Evolutionary conservation across 805 yeast genomes (phyloP), one percentile per base, ranked within the genome.

Genomic region (Cyberlindnera xylosilytica): DNA sequence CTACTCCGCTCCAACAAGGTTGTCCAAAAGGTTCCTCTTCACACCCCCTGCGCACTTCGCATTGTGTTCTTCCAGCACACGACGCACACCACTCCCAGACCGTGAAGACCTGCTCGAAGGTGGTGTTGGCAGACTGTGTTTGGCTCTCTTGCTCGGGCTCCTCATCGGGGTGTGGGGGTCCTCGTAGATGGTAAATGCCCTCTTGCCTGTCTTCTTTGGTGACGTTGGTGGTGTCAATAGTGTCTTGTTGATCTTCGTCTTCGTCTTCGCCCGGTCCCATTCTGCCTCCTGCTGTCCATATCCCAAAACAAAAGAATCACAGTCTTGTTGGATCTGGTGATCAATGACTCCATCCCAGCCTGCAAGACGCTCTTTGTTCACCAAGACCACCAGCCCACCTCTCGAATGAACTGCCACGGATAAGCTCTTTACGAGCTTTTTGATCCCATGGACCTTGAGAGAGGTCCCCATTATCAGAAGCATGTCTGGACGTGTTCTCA

Each of bases 391-490:
- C 23, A 74, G 66, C 0, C 98, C 99, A 17, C 84, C 87, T 28
- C 73, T 73, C n/a, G 77, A 82, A 57, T 85, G 95, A 16, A 90
- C 81, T 16, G 76, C 76, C 47, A 74, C 74, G 36, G 95, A 80
- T 47, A 87, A 61, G 18, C 74, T 73, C 47, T 78, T 76, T 2
- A 90, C 97, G 17, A 91, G 68, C 50, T 76, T 78, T 57, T 81
- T 84, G 36, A 93, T 90, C 1, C 99, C 99, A 51, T 83, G 86
- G 11, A 91, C 98, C 64, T 81, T 86, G 31, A 93, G 69, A 4
- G 97, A 87, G 0, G 99, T 93, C 0, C 99, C 99, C 75, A 87
- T 81, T 10, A 91, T 84, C n/a, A 91, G 64, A 36, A 93, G 70
- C 46, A 87, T 60, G 57, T 89, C 96, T 0, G 97, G 96, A 45